A percentile compares a stretch with the other conserved stretches of the same genome.
Evolutionary conservation across 2,329 filamentous ascomycete species (phyloP).

Genomic region (Colletotrichum lini): DNA sequence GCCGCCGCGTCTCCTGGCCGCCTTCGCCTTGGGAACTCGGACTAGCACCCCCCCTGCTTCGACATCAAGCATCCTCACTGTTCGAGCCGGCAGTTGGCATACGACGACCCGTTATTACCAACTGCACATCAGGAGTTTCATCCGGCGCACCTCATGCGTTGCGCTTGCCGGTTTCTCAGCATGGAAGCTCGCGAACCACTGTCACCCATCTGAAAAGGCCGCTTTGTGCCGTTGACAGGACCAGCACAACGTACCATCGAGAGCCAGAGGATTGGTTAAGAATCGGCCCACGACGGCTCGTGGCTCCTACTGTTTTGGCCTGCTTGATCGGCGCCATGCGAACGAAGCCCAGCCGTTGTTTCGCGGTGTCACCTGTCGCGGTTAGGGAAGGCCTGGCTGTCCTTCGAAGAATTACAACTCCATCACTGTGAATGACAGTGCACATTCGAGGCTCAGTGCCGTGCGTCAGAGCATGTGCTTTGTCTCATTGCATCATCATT

Average conservation of each 20-base stretch:
- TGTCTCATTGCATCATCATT: background rate
- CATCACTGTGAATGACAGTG: background rate
- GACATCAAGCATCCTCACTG: slow-evolving; percentile 7
- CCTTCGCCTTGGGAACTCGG: background rate
- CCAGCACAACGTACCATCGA: background rate
- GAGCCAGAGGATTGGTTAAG: background rate
- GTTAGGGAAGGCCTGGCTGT: slow-evolving; percentile 3
- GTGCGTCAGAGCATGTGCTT: background rate
- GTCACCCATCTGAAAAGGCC: slow-evolving; percentile 15
- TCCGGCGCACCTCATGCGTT: slow-evolving; percentile 17
- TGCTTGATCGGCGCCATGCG: slow-evolving; percentile 36
- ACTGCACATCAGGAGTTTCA: slow-evolving; percentile 35
- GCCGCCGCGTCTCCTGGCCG: slow-evolving; percentile 6
- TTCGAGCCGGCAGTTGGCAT: slow-evolving; percentile 27
- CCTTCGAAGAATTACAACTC: background rate
- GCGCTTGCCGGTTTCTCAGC: slow-evolving; percentile 1
- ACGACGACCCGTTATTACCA: slow-evolving; percentile 19
- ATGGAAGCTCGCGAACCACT: slow-evolving; percentile 28
- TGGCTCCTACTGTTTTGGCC: slow-evolving; percentile 26
- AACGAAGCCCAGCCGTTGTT: slow-evolving; percentile 15
- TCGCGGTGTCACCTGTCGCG: slow-evolving; percentile 11
- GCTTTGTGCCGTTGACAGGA: background rate
- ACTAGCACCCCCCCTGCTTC: slow-evolving; percentile 26
- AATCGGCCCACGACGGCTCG: background rate
- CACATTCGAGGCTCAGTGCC: background rate